Conservation (phyloP, 176 grass and related monocot genomes). For the Themeda triandra region DNA sequence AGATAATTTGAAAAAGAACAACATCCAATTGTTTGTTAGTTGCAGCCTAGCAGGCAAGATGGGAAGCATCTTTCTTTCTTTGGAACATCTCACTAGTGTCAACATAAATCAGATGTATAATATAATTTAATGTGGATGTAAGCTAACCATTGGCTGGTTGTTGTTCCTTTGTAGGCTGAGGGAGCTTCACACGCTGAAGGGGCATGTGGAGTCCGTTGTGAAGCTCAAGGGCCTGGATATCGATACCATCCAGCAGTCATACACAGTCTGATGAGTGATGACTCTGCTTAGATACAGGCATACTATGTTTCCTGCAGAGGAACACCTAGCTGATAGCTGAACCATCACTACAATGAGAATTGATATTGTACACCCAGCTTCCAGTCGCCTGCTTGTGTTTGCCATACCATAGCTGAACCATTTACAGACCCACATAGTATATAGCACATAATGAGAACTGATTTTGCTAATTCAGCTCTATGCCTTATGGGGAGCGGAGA, state of each 20-base stretch:
- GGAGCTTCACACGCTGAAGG: slow-evolving; percentile 13
- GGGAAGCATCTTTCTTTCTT: background rate
- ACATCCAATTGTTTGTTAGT: background rate
- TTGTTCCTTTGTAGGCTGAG: background rate
- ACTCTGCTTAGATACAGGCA: background rate
- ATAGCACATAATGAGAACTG: background rate
- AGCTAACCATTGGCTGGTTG: background rate
- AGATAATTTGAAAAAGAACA: background rate
- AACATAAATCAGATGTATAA: background rate
- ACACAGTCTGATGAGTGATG: background rate
- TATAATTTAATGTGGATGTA: background rate
- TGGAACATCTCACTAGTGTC: background rate
- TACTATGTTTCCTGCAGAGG: background rate
- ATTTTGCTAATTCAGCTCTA: background rate
- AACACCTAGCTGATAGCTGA: background rate
- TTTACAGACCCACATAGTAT: background rate
- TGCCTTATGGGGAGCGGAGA: too few relatives aligned
- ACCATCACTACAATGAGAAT: too few relatives aligned
- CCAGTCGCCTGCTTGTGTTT: background rate
- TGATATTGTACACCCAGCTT: background rate
- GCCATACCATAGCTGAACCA: background rate
- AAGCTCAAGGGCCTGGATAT: slow-evolving; percentile 15
- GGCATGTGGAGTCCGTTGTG: slow-evolving; percentile 13
- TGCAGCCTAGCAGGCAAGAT: background rate
- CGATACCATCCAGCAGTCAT: slow-evolving; percentile 10